Percentiles rank a stretch among this genome's conserved stretches.
These are phyloP conservation scores for Thraustotheca clavata DNA, from an alignment of 352 stramenopile genomes.

Conservation along the genomic window DNA sequence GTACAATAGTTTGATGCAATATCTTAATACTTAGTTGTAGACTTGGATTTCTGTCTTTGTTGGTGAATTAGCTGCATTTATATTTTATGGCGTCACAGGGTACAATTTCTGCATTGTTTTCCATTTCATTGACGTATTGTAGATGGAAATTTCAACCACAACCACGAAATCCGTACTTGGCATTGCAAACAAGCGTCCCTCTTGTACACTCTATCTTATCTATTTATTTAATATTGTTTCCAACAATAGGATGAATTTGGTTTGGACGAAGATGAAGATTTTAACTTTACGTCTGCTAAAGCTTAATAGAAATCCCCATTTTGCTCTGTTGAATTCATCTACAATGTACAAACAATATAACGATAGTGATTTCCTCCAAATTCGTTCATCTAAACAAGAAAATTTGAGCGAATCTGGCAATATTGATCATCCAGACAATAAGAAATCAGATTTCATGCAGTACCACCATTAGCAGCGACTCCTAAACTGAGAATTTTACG, in stretches of 20 bases:
- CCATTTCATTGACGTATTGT: background rate
- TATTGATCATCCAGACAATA: too few species aligned
- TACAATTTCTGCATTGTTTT: constrained; percentile 26
- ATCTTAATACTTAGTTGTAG: too few species aligned
- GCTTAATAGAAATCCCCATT: background rate
- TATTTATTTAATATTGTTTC: constrained; percentile 1
- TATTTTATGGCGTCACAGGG: constrained; percentile 91
- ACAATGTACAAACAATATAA: background rate
- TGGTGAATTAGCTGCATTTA: constrained; percentile 69
- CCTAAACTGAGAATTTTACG: too few species aligned
- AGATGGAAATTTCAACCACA: constrained; percentile 85
- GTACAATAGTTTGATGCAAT: constrained; percentile 32
- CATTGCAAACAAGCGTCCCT: constrained; percentile 61
- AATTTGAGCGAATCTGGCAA: too few species aligned
- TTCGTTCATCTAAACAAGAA: too few species aligned
- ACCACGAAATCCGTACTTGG: constrained; percentile 88
- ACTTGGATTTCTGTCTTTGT: constrained; percentile 60
- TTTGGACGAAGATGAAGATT: constrained; percentile 27
- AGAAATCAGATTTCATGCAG: too few species aligned
- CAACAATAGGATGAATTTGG: constrained; percentile 46
- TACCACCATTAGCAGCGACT: too few species aligned
- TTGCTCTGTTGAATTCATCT: background rate
- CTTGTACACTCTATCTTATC: constrained; percentile 36
- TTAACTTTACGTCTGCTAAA: constrained; percentile 5
- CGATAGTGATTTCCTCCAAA: too few species aligned